Conservation (phyloP, 345 rosid genomes). For the Raphanus raphanistrum region DNA sequence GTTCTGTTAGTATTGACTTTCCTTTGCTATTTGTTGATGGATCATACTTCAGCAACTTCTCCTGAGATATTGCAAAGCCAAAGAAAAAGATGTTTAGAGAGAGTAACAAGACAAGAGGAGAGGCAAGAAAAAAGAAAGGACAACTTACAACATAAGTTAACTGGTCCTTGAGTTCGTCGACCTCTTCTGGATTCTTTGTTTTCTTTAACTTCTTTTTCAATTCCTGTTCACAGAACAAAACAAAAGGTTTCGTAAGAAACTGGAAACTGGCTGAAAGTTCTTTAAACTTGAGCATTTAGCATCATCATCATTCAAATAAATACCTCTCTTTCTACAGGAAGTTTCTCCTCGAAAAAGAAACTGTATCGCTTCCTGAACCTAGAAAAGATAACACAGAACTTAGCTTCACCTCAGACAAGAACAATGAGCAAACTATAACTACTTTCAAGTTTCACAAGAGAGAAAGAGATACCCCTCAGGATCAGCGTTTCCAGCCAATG, state of each 20-base stretch:
- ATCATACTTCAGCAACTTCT: slow-evolving; percentile 67
- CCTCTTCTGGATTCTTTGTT: slow-evolving; percentile 43
- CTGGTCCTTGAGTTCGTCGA: slow-evolving; percentile 42
- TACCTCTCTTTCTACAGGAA: slow-evolving; percentile 54
- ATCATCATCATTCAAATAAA: neutral
- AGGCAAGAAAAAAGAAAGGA: neutral
- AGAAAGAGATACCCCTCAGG: slow-evolving; percentile 55
- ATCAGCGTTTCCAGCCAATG: slow-evolving; percentile 63
- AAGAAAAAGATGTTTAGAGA: slow-evolving; percentile 15
- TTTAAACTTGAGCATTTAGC: neutral
- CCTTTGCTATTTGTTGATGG: slow-evolving; percentile 61
- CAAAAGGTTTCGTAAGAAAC: neutral
- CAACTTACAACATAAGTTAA: slow-evolving; percentile 63
- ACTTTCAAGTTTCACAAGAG: neutral
- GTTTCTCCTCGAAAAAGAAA: slow-evolving; percentile 64
- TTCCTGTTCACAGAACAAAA: slow-evolving; percentile 37
- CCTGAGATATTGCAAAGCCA: slow-evolving; percentile 43
- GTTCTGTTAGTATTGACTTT: slow-evolving; percentile 61
- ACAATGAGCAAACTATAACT: neutral
- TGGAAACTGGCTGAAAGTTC: neutral
- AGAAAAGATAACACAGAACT: slow-evolving; percentile 24
- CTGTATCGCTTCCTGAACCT: slow-evolving; percentile 78
- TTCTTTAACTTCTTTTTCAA: slow-evolving; percentile 48
- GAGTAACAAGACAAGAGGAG: neutral
- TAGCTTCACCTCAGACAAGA: slow-evolving; percentile 1